Evolutionary conservation across 176 grass and related monocot genomes (phyloP).

Genomic region (Oryza meyeriana): DNA sequence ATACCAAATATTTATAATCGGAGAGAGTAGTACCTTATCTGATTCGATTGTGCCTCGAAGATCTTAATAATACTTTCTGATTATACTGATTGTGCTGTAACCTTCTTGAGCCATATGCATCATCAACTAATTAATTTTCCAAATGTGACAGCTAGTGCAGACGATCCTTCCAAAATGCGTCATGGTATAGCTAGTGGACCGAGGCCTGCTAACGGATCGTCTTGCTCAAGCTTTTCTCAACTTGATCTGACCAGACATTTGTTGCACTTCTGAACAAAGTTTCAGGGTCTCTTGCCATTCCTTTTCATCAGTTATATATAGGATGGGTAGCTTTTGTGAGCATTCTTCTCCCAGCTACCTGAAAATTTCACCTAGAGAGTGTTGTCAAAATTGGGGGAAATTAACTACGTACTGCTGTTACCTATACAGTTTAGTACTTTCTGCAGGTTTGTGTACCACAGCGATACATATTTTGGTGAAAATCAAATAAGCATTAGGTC

Average conservation of each 20-base stretch:
- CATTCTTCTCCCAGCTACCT: background rate
- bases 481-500: background rate
- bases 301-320: conserved; percentile 3
- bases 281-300: conserved; percentile 9
- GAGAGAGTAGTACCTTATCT: too few species aligned
- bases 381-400: background rate
- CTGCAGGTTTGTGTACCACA: background rate
- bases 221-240: conserved; percentile 30
- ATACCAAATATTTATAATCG: too few species aligned
- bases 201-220: background rate
- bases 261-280: conserved; percentile 15
- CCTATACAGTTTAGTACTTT: background rate
- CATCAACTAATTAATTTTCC: background rate
- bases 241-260: conserved; percentile 17
- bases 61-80: background rate
- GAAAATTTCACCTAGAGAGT: conserved; percentile 12
- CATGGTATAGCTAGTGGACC: background rate
- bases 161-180: background rate
- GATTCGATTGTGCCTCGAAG: too few species aligned
- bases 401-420: background rate
- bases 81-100: background rate
- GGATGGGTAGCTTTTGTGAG: conserved; percentile 11
- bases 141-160: background rate
- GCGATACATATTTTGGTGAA: conserved; percentile 4
- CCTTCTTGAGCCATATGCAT: background rate